phyloP scores from a whole-genome alignment of 2,329 filamentous ascomycete species.

The Parascedosporium putredinis region DNA sequence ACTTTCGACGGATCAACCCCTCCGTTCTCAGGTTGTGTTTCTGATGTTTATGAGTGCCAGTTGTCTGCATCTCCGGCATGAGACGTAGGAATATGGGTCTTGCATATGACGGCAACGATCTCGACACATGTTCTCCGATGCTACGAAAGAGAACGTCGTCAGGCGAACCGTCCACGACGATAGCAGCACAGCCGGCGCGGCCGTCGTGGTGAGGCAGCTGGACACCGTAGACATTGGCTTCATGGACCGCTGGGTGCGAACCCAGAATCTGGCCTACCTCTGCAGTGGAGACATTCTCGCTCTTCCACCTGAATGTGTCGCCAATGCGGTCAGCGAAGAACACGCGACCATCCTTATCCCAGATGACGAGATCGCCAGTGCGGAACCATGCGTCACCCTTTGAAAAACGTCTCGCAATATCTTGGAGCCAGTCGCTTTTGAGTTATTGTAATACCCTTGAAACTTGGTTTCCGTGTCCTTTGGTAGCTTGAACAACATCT shows the following conservation, averaged over 20 bases:
- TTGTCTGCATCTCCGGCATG: constrained; percentile 50
- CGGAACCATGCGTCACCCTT: constrained; percentile 77
- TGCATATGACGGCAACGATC: constrained; percentile 60
- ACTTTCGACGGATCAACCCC: constrained; percentile 54
- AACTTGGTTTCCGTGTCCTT: constrained; percentile 55
- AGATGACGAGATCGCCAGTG: constrained; percentile 70
- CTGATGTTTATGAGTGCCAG: constrained; percentile 83
- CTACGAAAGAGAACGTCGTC: constrained; percentile 39
- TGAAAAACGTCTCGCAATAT: constrained; percentile 62
- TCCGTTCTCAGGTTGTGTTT: constrained; percentile 59
- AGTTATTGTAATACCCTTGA: constrained; percentile 74
- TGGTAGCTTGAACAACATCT: constrained; percentile 65
- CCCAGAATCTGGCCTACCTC: constrained; percentile 58
- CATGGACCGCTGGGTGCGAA: constrained; percentile 44
- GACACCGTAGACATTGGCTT: constrained; percentile 64
- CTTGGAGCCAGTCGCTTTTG: constrained; percentile 60
- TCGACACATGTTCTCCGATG: constrained; percentile 48
- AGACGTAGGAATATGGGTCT: constrained; percentile 69
- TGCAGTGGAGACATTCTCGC: constrained; percentile 55
- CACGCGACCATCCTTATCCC: constrained; percentile 58
- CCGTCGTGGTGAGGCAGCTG: constrained; percentile 56
- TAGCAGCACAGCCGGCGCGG: constrained; percentile 53
- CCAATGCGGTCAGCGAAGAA: constrained; percentile 77
- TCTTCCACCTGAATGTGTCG: constrained; percentile 68
- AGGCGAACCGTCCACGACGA: constrained; percentile 43